Evolutionary conservation across 805 yeast species (phyloP).

Genomic region (Metschnikowia vanudenii): DNA sequence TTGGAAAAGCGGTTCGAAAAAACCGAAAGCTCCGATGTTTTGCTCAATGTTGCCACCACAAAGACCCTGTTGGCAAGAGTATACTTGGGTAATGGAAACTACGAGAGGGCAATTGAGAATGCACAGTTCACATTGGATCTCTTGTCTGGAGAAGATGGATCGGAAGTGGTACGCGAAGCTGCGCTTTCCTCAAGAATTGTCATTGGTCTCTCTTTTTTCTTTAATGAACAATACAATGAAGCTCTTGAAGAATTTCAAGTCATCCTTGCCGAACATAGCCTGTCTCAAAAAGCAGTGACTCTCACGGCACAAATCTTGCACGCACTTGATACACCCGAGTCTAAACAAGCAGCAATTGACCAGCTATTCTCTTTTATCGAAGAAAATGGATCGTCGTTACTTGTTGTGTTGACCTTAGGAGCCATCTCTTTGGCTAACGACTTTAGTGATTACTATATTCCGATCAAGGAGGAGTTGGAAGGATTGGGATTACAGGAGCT

Average conservation of each 20-base stretch:
- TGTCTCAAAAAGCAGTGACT: constrained; percentile 64
- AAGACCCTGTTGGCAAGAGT: constrained; percentile 74
- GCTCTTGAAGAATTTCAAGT: constrained; percentile 66
- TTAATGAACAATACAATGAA: constrained; percentile 56
- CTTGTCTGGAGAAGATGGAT: constrained; percentile 37
- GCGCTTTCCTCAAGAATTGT: constrained; percentile 62
- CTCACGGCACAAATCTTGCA: constrained; percentile 77
- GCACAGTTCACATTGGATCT: constrained; percentile 57
- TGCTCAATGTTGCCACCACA: constrained; percentile 54
- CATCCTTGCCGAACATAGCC: constrained; percentile 53
- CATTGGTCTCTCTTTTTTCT: constrained; percentile 71
- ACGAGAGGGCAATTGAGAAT: constrained; percentile 55
- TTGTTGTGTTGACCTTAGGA: constrained; percentile 72
- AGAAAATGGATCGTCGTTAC: constrained; percentile 60
- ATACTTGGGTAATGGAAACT: constrained; percentile 58
- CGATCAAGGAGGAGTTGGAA: constrained; percentile 65
- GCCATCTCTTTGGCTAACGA: constrained; percentile 71
- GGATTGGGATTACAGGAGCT: constrained; percentile 47
- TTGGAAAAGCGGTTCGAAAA: constrained; percentile 59
- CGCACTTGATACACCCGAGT: constrained; percentile 71
- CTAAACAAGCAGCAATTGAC: constrained; percentile 80
- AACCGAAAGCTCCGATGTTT: constrained; percentile 45
- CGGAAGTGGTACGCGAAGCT: constrained; percentile 24
- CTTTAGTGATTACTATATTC: constrained; percentile 55
- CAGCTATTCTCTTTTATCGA: constrained; percentile 70